Conservation (phyloP, 495 filamentous ascomycete species). For the Usnea hakonensis region DNA sequence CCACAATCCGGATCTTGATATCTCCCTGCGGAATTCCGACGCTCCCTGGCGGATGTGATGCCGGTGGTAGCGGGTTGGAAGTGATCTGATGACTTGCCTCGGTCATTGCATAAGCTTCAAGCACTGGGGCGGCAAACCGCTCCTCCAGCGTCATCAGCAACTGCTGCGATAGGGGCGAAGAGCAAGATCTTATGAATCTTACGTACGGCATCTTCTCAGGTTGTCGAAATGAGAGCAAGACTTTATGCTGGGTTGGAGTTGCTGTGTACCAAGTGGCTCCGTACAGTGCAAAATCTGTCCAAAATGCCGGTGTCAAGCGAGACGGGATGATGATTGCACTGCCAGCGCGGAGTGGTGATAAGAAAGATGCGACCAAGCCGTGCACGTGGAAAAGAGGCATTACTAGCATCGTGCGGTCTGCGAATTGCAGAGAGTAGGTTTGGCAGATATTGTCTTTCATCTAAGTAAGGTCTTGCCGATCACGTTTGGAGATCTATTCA, state of each 20-base stretch:
- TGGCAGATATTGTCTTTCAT: conserved; percentile 56
- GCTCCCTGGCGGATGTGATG: conserved; percentile 62
- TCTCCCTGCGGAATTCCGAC: no score
- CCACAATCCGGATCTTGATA: conserved; percentile 62
- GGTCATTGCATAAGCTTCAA: conserved; percentile 80
- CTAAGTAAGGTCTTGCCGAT: conserved; percentile 1
- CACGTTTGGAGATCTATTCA: neutral
- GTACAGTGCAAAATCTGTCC: conserved; percentile 58
- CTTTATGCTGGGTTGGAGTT: conserved; percentile 66
- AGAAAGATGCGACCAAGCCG: conserved; percentile 64
- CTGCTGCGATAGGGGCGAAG: conserved; percentile 65
- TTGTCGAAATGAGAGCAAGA: conserved; percentile 59
- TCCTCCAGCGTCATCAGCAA: conserved; percentile 63
- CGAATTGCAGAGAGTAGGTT: conserved; percentile 57
- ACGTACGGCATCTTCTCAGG: conserved; percentile 59
- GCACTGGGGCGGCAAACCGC: conserved; percentile 61
- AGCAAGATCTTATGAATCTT: conserved; percentile 78
- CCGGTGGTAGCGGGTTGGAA: conserved; percentile 70
- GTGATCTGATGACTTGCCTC: conserved; percentile 89
- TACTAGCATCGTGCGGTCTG: conserved; percentile 68
- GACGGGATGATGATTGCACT: conserved; percentile 28
- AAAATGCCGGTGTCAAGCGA: conserved; percentile 44
- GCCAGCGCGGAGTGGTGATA: conserved; percentile 60
- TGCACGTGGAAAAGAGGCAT: conserved; percentile 86
- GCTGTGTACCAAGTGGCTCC: conserved; percentile 52